A percentile compares a stretch with the other conserved stretches of the same genome.
Evolutionary conservation across 2,329 filamentous ascomycete species (phyloP).

Genomic region (Pseudocercospora fuligena): DNA sequence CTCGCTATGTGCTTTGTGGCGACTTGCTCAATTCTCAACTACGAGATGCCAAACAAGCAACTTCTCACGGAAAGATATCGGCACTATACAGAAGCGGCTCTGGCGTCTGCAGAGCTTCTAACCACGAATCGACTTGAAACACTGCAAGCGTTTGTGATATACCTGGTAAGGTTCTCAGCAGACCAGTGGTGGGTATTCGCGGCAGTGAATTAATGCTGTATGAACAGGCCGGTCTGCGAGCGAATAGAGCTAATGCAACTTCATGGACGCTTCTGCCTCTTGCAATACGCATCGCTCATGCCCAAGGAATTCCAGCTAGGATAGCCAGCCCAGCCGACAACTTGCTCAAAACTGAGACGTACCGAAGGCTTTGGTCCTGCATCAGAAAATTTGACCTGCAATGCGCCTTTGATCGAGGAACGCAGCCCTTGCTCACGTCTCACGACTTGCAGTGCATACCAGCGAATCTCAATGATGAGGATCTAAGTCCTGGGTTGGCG

Average conservation of each 20-base stretch:
- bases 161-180: conserved; percentile 6
- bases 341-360: conserved; percentile 6
- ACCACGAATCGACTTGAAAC: conserved; percentile 1
- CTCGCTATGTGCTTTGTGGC: conserved; percentile 19
- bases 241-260: conserved; percentile 20
- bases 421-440: conserved; percentile 10
- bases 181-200: not conserved
- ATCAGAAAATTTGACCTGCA: conserved; percentile 21
- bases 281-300: conserved; percentile 15
- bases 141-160: conserved; percentile 19
- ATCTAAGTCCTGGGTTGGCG: not conserved
- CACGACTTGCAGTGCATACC: conserved; percentile 4
- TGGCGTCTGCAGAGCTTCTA: conserved; percentile 2
- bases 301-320: conserved; percentile 10
- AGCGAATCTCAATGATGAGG: conserved; percentile 9
- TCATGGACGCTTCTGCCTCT: conserved; percentile 17
- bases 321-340: not conserved
- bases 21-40: conserved; percentile 13
- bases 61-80: not conserved
- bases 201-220: not conserved
- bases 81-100: conserved; percentile 1
- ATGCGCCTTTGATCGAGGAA: conserved; percentile 20
- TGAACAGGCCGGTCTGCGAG: conserved; percentile 15
- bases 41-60: conserved; percentile 13
- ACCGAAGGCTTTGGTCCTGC: conserved; percentile 16